phyloP scores from a whole-genome alignment of 805 yeast genomes.

The Kluyveromyces siamensis region DNA sequence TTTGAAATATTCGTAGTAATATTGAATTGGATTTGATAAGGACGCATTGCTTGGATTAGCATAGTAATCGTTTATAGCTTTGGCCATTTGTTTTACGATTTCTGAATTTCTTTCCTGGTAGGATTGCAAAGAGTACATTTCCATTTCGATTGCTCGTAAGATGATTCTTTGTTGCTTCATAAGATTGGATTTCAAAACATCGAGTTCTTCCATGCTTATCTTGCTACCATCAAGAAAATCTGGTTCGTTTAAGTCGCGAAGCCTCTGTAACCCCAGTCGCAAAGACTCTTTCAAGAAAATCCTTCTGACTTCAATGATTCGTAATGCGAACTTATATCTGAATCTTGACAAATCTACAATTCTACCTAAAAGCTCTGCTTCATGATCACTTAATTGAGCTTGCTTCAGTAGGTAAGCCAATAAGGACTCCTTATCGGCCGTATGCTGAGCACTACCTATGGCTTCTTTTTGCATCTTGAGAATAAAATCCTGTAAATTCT shows the following conservation, averaged over 20 bases:
- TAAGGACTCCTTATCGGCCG: neutral
- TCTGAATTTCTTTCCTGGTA: conserved; percentile 2
- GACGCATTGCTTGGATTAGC: neutral
- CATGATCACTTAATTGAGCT: neutral
- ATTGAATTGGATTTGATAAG: neutral
- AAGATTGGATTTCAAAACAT: conserved; percentile 7
- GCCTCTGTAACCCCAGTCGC: neutral
- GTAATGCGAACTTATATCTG: conserved; percentile 1
- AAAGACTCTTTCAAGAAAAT: conserved; percentile 1
- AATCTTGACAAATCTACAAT: conserved; percentile 1
- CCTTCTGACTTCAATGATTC: conserved; percentile 1
- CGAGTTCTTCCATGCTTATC: neutral
- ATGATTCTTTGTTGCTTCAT: conserved; percentile 24
- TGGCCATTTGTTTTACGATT: conserved; percentile 1
- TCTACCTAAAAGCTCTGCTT: neutral
- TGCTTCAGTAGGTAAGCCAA: conserved; percentile 1
- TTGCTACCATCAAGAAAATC: neutral
- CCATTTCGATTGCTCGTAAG: conserved; percentile 26
- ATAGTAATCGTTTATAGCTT: conserved; percentile 12
- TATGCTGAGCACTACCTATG: neutral
- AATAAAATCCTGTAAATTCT: neutral
- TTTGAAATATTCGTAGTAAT: neutral
- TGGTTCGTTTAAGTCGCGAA: neutral
- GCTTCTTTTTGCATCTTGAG: conserved; percentile 1
- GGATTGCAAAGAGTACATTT: conserved; percentile 23